Base-by-base conservation (phyloP, 805 yeast species). In the Grigorovia yakushimaensis region DNA sequence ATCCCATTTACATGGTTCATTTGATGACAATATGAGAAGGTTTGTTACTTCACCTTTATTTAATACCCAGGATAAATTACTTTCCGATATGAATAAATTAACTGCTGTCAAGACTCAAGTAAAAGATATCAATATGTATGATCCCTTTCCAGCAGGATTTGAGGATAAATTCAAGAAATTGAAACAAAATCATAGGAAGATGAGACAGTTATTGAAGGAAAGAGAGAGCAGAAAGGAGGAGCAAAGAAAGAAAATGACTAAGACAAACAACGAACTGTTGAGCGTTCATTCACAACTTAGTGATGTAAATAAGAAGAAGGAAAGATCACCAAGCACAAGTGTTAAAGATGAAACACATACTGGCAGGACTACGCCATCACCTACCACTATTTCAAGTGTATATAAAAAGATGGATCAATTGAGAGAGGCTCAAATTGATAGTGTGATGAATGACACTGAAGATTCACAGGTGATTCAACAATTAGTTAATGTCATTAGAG, bases 1-100 rank as follows among this genome's bases (percentile, higher is more conserved):
- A n/a, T n/a, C n/a, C n/a, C n/a, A 21, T 18, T n/a, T 35, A 19
- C 37, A 35, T n/a, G 11, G 5, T 11, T 30, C 44, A 18, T 4
- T n/a, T 8, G 10, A 10, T 42, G 37, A 40, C 15, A 36, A 18
- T 23, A 22, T 41, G 8, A 37, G 21, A 11, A 46, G 46, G 39
- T 39, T 44, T 44, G 60, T 43, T 54, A 70, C 53, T 13, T 30
- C 42, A n/a, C 59, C 57, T 1, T 44, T 42, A 3, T 46, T 51
- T 2, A 50, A 54, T 41, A 43, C 35, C 3, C 59, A 55, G 38
- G 54, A 55, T 20, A 48, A 46, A 37, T 70, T 88, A 45, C 87
- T 95, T 91, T 80, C 88, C 7, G 93, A 87, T 56, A 79, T 88
- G 43, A 94, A 83, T 55, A 82, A 84, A 0, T 70, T 91, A 50